phyloP scores from a whole-genome alignment of 2,329 filamentous ascomycete species.

The Cordyceps fumosorosea region DNA sequence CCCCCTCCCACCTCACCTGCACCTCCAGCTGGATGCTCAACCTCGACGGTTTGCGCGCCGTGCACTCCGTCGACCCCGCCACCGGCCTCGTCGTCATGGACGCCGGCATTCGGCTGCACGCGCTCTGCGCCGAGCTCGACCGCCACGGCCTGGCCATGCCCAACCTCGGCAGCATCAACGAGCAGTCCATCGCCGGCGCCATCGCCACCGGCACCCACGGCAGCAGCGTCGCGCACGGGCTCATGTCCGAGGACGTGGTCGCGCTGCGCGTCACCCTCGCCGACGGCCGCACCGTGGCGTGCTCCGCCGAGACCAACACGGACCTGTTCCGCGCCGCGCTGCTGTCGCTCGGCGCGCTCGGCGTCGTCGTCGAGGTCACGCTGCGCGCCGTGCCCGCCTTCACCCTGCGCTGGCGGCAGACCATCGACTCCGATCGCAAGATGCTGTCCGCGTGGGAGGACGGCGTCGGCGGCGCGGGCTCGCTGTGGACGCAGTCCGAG shows the following conservation, averaged over 20 bases:
- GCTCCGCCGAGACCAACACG: conserved; percentile 60
- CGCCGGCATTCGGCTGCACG: conserved; percentile 77
- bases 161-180: conserved; percentile 90
- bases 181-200: conserved; percentile 86
- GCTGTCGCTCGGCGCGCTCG: conserved; percentile 80
- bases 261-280: conserved; percentile 74
- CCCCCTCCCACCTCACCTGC: conserved; percentile 84
- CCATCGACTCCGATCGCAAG: conserved; percentile 61
- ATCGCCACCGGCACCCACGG: conserved; percentile 93
- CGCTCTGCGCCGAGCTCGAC: conserved; percentile 68
- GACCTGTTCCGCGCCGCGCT: conserved; percentile 85
- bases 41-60: conserved; percentile 71
- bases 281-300: conserved; percentile 67
- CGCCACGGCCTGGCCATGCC: conserved; percentile 75
- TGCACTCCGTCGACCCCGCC: conserved; percentile 62
- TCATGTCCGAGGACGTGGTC: conserved; percentile 72
- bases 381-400: conserved; percentile 75
- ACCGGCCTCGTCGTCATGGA: conserved; percentile 68
- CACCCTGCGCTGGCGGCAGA: conserved; percentile 82
- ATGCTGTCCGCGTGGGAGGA: conserved; percentile 65
- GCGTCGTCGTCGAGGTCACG: conserved; percentile 85
- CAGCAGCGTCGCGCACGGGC: conserved; percentile 73
- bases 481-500: conserved; percentile 77
- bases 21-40: conserved; percentile 94
- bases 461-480: conserved; percentile 24